phyloP scores from a whole-genome alignment of 2,329 filamentous ascomycete species.

The Botrytis sinoallii region DNA sequence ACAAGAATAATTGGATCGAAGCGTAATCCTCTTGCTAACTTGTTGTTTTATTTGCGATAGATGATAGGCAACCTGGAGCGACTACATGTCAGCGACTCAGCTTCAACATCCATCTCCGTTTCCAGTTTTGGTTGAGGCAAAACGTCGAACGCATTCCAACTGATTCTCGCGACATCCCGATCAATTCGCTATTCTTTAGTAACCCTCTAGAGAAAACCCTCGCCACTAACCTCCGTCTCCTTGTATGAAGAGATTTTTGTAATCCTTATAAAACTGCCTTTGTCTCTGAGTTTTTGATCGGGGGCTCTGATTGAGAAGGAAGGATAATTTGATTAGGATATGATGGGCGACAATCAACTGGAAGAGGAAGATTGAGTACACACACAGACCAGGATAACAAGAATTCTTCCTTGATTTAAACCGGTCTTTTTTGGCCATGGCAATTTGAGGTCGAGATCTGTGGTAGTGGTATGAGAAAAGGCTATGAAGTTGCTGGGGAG shows the following conservation, averaged over 20 bases:
- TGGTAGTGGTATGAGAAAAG: neutral
- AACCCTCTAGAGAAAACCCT: slow-evolving; percentile 41
- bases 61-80: neutral
- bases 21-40: neutral
- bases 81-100: neutral
- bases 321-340: slow-evolving; percentile 42
- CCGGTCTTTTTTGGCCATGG: neutral
- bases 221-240: slow-evolving; percentile 46
- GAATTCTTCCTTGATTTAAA: neutral
- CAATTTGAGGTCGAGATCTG: neutral
- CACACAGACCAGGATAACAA: neutral
- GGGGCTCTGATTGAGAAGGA: no score
- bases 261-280: slow-evolving; percentile 37
- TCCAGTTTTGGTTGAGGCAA: neutral
- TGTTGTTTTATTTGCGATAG: neutral
- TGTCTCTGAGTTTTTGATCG: slow-evolving; percentile 42
- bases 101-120: neutral
- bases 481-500: neutral
- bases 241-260: slow-evolving; percentile 43
- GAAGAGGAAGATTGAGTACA: no score
- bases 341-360: neutral
- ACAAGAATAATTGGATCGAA: neutral
- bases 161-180: neutral
- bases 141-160: neutral
- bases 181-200: slow-evolving; percentile 29